Base-by-base conservation (phyloP, 176 grass and related monocot species). In the Phragmites australis region DNA sequence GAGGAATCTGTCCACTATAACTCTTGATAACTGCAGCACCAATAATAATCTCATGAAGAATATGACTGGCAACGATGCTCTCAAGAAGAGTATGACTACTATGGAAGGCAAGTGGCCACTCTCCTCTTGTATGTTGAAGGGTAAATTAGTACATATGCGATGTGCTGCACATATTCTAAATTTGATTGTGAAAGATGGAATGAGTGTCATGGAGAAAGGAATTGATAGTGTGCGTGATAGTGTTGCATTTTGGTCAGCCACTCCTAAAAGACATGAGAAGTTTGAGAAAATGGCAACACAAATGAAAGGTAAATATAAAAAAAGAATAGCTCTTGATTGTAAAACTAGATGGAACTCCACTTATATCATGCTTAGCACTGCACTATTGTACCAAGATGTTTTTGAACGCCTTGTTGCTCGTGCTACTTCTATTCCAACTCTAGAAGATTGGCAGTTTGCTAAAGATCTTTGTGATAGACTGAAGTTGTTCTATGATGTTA, bases 381-480 rank as follows among this genome's bases (percentile, higher is more conserved):
- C 64, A n/a, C n/a, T n/a, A n/a, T n/a, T n/a, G n/a, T n/a, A n/a
- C n/a, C n/a, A n/a, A n/a, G n/a, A n/a, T n/a, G 9, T 43, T 40
- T 67, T 67, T 67, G 39, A 67, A 0, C 39, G 37, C 19, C 64
- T 67, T 67, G 64, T 2, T 22, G 10, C 6, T 14, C 39, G 34
- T 9, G 31, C 30, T 64, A 37, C 13, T 16, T 80, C 18, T 65
- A 14, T 12, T 7, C 80, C 55, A 48, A 39, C 19, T 7, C 16
- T 19, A 45, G 31, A 69, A 14, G 44, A 84, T 55, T 84, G 72
- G 59, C 16, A 45, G 6, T 68, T 66, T 54, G 72, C 48, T 23
- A 68, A n/a, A 11, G 37, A 76, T 2, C 15, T 84, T 3, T 59
- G 48, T 76, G 50, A 37, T 21, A 84, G 63, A 8, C 6, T 50